phyloP scores from a whole-genome alignment of 129 eudicot genomes.

The Artemisia argyi region DNA sequence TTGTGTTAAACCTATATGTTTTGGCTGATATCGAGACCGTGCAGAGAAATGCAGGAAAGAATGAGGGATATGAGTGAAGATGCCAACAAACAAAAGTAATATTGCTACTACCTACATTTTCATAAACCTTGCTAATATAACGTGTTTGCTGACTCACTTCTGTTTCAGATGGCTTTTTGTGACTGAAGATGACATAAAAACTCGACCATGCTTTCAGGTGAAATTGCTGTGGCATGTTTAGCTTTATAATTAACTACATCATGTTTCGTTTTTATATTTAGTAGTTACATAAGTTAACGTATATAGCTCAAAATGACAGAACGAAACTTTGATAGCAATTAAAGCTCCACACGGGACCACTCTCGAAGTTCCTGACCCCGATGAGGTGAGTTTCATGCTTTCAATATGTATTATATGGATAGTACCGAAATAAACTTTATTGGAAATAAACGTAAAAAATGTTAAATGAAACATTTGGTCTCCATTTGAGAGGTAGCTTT shows the following conservation, averaged over 20 bases:
- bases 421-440: too few species aligned
- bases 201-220: constrained; percentile 81
- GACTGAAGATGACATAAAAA: constrained; percentile 71
- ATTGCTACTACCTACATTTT: neutral
- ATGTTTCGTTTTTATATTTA: neutral
- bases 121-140: neutral
- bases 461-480: too few species aligned
- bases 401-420: constrained; percentile 7
- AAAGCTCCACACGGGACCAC: constrained; percentile 89
- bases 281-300: constrained; percentile 6
- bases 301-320: constrained; percentile 35
- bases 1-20: neutral
- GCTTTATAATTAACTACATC: constrained; percentile 2
- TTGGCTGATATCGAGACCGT: constrained; percentile 16
- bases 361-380: constrained; percentile 86
- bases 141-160: neutral
- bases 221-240: constrained; percentile 8
- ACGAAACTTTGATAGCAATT: constrained; percentile 68
- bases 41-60: constrained; percentile 89
- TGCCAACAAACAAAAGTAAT: constrained; percentile 69
- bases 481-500: constrained; percentile 2
- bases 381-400: constrained; percentile 51
- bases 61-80: constrained; percentile 87
- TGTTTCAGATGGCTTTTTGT: constrained; percentile 89
- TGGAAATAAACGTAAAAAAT: too few species aligned